phyloP scores from a whole-genome alignment of 495 filamentous ascomycete species.

The Articulospora tetracladia region DNA sequence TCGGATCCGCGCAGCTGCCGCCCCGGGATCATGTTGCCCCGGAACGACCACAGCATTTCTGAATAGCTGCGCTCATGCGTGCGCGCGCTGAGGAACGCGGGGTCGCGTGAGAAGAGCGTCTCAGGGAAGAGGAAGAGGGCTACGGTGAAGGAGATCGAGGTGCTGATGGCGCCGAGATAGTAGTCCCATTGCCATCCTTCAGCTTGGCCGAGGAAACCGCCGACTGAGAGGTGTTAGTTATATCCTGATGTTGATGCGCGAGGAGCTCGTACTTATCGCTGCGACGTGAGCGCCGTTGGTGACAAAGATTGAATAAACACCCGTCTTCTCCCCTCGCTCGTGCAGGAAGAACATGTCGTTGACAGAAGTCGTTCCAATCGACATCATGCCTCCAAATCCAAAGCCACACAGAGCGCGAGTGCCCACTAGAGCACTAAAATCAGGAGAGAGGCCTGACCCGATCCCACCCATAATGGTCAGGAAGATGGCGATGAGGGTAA shows the following conservation, averaged over 20 bases:
- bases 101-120: constrained; percentile 28
- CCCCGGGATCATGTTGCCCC: constrained; percentile 24
- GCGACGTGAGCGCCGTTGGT: constrained; percentile 29
- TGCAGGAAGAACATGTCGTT: constrained; percentile 30
- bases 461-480: constrained; percentile 26
- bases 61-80: constrained; percentile 23
- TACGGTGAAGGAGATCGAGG: constrained; percentile 16
- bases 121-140: constrained; percentile 29
- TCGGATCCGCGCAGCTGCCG: constrained; percentile 19
- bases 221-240: constrained; percentile 8
- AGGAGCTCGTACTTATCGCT: constrained; percentile 14
- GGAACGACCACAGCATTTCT: constrained; percentile 23
- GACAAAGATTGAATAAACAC: constrained; percentile 27
- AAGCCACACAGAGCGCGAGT: constrained; percentile 23
- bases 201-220: constrained; percentile 23
- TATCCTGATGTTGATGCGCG: neutral
- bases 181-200: constrained; percentile 28
- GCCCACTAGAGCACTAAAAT: constrained; percentile 20
- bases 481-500: constrained; percentile 23
- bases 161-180: constrained; percentile 24
- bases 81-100: constrained; percentile 13
- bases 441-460: constrained; percentile 18
- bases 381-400: constrained; percentile 28
- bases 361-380: constrained; percentile 25
- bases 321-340: constrained; percentile 27